These are phyloP conservation scores for Eimeria falciformis DNA, from an alignment of 169 alveolate genomes.

Conservation along the genomic window DNA sequence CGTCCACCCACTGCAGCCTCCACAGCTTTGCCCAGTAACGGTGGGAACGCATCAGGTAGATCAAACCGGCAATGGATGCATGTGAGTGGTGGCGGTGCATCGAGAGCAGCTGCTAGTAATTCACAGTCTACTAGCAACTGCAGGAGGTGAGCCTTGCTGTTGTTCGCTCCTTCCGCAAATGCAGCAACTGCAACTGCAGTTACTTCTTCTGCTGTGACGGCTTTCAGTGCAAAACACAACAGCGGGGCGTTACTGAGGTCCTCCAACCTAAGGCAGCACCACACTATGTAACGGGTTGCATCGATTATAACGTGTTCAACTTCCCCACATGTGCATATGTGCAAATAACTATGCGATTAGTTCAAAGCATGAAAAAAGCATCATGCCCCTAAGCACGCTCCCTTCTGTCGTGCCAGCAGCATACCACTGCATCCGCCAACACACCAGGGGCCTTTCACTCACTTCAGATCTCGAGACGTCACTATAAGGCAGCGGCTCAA, in stretches of 20 bases:
- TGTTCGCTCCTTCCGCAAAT: not conserved
- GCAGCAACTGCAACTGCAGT: conserved; percentile 27
- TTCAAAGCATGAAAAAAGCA: too few species aligned
- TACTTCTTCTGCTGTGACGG: conserved; percentile 42
- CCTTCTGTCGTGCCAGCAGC: conserved; percentile 7
- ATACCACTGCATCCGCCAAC: too few species aligned
- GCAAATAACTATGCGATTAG: too few species aligned
- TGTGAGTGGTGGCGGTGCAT: conserved; percentile 14
- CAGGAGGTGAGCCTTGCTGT: conserved; percentile 11
- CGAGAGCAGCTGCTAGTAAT: conserved; percentile 38
- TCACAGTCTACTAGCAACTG: conserved; percentile 44
- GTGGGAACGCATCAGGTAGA: not conserved
- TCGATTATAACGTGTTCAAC: too few species aligned
- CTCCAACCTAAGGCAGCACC: conserved; percentile 10
- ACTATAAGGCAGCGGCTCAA: not conserved
- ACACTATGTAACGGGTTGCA: too few species aligned
- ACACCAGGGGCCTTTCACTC: not conserved
- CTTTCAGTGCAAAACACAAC: conserved; percentile 30
- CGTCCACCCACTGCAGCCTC: conserved; percentile 32
- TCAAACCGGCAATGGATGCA: not conserved
- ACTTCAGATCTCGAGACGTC: conserved; percentile 6
- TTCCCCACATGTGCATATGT: too few species aligned
- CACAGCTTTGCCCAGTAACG: conserved; percentile 2
- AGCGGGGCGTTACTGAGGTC: not conserved
- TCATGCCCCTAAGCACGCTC: too few species aligned